These are phyloP conservation scores for Stenocarpella maydis DNA, from an alignment of 2,329 filamentous ascomycete genomes.

Conservation along the genomic window DNA sequence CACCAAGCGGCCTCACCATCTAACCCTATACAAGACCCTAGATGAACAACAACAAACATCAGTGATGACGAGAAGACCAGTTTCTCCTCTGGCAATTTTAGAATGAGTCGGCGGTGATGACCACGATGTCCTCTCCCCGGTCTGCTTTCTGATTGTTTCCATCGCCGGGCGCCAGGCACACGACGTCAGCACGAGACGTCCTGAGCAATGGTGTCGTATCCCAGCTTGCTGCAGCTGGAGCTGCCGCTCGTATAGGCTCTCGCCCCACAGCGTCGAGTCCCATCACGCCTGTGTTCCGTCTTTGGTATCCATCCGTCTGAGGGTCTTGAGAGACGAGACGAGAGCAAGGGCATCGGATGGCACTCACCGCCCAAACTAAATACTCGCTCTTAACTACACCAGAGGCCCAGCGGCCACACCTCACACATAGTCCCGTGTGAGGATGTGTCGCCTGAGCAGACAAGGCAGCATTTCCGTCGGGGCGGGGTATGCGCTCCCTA, in stretches of 20 bases:
- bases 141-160: neutral
- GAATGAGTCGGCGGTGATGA: constrained; percentile 12
- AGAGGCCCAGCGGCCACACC: no score
- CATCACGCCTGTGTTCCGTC: constrained; percentile 6
- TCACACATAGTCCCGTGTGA: no score
- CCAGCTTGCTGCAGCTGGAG: neutral
- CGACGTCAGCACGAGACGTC: neutral
- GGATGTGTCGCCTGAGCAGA: no score
- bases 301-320: neutral
- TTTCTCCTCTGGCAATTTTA: neutral
- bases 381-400: no score
- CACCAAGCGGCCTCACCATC: neutral
- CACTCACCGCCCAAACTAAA: no score
- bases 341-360: neutral
- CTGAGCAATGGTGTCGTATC: neutral
- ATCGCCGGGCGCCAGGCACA: neutral
- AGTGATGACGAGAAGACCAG: neutral
- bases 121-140: neutral
- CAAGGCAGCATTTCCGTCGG: neutral
- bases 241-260: constrained; percentile 10
- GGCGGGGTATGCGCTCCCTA: no score
- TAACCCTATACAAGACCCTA: neutral
- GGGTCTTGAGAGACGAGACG: neutral
- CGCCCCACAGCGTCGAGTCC: neutral
- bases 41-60: neutral